A percentile compares a stretch with the other conserved stretches of the same genome.
These are phyloP conservation scores for Oenanthe sinensis DNA, from an alignment of 129 eudicot genomes.

Conservation along the genomic window DNA sequence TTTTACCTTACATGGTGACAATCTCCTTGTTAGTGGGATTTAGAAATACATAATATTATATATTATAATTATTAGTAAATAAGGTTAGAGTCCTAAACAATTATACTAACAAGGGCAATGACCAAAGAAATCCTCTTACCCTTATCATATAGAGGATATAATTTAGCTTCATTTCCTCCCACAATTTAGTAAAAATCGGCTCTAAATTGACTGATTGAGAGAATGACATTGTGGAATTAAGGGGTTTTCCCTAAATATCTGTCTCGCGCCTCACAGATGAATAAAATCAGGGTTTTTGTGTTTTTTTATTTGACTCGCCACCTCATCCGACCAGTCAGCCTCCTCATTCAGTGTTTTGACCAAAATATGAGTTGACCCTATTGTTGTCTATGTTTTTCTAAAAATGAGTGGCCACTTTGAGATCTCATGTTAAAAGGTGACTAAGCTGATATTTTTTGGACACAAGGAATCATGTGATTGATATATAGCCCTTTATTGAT, in stretches of 20 bases:
- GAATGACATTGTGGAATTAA: not conserved
- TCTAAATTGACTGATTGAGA: not conserved
- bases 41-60: no score
- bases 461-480: not conserved
- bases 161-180: not conserved
- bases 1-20: not conserved
- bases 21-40: no score
- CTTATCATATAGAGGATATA: not conserved
- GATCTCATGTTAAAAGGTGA: not conserved
- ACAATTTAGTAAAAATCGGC: not conserved
- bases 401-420: not conserved
- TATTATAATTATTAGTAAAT: not conserved
- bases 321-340: not conserved
- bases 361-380: not conserved
- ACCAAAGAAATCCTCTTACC: not conserved
- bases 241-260: not conserved
- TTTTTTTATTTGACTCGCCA: no score
- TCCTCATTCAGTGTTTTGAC: not conserved
- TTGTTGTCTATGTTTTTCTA: no score
- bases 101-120: not conserved
- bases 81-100: not conserved
- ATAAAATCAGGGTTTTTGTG: not conserved
- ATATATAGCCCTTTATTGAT: not conserved
- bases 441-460: not conserved
- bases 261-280: not conserved